Evolutionary conservation across 2,329 filamentous ascomycete genomes (phyloP), one percentile per base, ranked within the genome.

Genomic region (Helotiales sp.): DNA sequence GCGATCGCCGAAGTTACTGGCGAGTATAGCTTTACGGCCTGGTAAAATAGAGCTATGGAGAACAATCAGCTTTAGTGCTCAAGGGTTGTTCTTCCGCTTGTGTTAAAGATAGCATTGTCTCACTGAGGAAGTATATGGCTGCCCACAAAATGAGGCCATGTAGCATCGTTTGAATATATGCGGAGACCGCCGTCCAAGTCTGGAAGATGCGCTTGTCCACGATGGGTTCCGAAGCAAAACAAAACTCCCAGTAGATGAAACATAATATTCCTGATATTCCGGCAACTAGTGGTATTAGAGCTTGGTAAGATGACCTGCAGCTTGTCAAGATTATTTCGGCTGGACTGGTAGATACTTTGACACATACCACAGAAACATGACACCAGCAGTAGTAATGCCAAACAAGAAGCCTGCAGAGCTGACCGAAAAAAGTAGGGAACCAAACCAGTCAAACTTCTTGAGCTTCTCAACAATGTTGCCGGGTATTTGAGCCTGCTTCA

Each of bases 361-460:
- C 25, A 61, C 64, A 57, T 36, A 62, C 87, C 77, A 83, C 86
- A 1, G 83, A 84, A 3, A 88, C 67, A 87, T 82, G 30, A 88
- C 70, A 66, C 87, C n/a, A n/a, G n/a, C n/a, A n/a, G n/a, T n/a
- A n/a, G n/a, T n/a, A n/a, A n/a, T n/a, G n/a, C n/a, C n/a, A n/a
- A n/a, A n/a, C n/a, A n/a, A n/a, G n/a, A n/a, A 81, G 40, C 78
- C 79, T 0, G 82, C 10, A 78, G 75, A 12, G 81, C 81, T 13
- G 74, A n/a, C 78, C 10, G 87, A 75, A 67, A 90, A 89, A 2
- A 90, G 67, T 1, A 81, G 63, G 3, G 81, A 79, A 2, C 88
- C 87, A 31, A 83, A 55, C 78, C 81, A 89, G 68, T 90, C 86
- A 24, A 90, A 66, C 1, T 49, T 40, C 22, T 59, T 57, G 2